Base-by-base conservation (phyloP, 1,284 basidiomycete genomes). In the Ceratobasidium papillatum region DNA sequence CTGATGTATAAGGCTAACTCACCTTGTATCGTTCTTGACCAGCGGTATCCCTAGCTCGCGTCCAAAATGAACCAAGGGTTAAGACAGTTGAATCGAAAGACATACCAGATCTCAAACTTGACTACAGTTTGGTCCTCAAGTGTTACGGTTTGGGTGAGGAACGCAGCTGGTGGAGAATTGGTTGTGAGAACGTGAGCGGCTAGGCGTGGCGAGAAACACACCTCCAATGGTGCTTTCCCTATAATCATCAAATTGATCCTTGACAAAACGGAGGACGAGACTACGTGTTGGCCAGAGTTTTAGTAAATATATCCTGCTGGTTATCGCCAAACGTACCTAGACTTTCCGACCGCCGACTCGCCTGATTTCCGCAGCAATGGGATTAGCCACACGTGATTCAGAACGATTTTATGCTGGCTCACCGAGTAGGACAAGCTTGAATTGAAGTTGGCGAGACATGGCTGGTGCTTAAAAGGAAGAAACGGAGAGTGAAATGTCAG, bases 161-260 rank as follows among this genome's bases (percentile, higher is more conserved):
- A 99, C 36, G 96, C 96, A 76, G 96, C 95, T 93, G 80, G 56
- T 22, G 34, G 38, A 41, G 22, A 54, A 32, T n/a, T 73, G 32
- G 74, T 78, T 61, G 74, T 51, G 43, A 74, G 65, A 43, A 64
- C 54, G 22, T 61, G 54, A 49, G 43, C 74, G 52, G 17, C 30
- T 7, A 41, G 51, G 14, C 8, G 38, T 3, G 38, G 30, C 14
- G 47, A 52, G 25, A 25, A 41, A 79, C 83, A 76, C 77, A 92
- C 93, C 92, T 80, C 93, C 93, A 77, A 94, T 94, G 27, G 93
- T 94, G 79, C 91, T 94, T 83, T 94, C 96, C 85, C 96, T 87
- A 83, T 97, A 99, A 83, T 99, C 96, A 79, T 98, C 96, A 80
- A 99, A 99, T 82, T 99, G 96, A 82, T 98, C 94, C 83, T 97